phyloP scores from a whole-genome alignment of 805 yeast species.

The Spathaspora girioi region DNA sequence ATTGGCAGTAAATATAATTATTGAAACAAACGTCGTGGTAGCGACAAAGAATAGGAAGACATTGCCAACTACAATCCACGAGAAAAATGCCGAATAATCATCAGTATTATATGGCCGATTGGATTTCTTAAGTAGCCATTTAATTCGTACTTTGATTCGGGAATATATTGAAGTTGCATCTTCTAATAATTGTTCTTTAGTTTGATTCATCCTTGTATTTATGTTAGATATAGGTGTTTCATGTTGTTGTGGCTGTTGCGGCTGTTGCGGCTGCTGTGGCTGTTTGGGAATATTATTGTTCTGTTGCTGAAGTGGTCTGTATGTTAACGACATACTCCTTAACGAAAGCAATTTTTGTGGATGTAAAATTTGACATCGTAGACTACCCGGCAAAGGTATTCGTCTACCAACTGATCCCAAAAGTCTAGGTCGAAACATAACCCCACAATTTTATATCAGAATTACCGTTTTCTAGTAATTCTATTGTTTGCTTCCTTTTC shows the following conservation, averaged over 20 bases:
- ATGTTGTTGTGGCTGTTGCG: not conserved
- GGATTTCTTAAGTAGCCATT: slow-evolving; percentile 74
- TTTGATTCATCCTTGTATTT: not conserved
- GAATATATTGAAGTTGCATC: slow-evolving; percentile 26
- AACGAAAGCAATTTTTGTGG: not conserved
- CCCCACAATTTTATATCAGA: no score
- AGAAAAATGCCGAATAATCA: slow-evolving; percentile 83
- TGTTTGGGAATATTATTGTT: not conserved
- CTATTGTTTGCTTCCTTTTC: no score
- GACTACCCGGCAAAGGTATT: not conserved
- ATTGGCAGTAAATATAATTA: slow-evolving; percentile 71
- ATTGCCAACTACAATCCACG: slow-evolving; percentile 91
- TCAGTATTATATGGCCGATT: slow-evolving; percentile 88
- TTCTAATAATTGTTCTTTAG: slow-evolving; percentile 22
- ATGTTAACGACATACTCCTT: not conserved
- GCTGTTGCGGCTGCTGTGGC: no score
- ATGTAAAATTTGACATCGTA: not conserved
- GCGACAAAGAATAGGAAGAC: slow-evolving; percentile 74
- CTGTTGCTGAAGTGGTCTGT: not conserved
- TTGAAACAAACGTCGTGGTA: slow-evolving; percentile 88
- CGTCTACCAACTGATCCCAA: not conserved
- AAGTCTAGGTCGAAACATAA: not conserved
- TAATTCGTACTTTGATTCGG: slow-evolving; percentile 38
- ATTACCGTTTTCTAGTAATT: no score
- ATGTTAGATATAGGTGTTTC: not conserved